phyloP scores from a whole-genome alignment of 176 grass and related monocot species.

The Triticum urartu region DNA sequence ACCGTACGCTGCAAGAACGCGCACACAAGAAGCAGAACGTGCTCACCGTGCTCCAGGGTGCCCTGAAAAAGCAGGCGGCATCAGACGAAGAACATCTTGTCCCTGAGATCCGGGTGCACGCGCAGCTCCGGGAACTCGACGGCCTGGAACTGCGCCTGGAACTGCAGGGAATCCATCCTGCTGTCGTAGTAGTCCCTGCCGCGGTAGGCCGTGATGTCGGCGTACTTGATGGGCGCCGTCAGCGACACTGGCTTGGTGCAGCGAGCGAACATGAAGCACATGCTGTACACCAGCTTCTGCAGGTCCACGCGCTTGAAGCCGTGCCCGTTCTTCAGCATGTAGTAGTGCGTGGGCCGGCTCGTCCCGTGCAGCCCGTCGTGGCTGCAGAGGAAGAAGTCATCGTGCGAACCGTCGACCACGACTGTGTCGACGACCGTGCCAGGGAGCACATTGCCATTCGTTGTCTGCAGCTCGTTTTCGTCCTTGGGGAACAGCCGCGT shows the following conservation, averaged over 20 bases:
- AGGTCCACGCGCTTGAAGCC: constrained; percentile 40
- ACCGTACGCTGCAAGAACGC: not conserved
- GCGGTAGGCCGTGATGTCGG: constrained; percentile 47
- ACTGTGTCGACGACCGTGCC: constrained; percentile 53
- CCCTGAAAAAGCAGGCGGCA: not conserved
- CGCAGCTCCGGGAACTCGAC: constrained; percentile 20
- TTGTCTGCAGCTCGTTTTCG: not conserved
- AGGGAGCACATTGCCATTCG: constrained; percentile 41
- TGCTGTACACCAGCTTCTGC: constrained; percentile 55
- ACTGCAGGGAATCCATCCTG: not conserved
- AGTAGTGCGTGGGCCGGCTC: constrained; percentile 61
- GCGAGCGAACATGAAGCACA: constrained; percentile 59
- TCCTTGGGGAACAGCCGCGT: constrained; percentile 53
- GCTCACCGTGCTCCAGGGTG: not conserved
- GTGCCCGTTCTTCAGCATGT: constrained; percentile 41
- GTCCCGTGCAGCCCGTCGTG: constrained; percentile 49
- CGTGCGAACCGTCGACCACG: constrained; percentile 27
- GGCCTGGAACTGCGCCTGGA: not conserved
- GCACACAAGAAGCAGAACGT: not conserved
- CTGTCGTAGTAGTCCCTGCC: constrained; percentile 52
- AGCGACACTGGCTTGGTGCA: constrained; percentile 68
- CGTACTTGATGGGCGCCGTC: constrained; percentile 56
- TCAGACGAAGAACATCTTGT: constrained; percentile 64
- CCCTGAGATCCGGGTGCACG: constrained; percentile 36
- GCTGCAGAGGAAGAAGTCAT: constrained; percentile 65